A percentile compares a stretch with the other conserved stretches of the same genome.
phyloP scores from a whole-genome alignment of 2,329 filamentous ascomycete species.

The Cyanodermella asteris region DNA sequence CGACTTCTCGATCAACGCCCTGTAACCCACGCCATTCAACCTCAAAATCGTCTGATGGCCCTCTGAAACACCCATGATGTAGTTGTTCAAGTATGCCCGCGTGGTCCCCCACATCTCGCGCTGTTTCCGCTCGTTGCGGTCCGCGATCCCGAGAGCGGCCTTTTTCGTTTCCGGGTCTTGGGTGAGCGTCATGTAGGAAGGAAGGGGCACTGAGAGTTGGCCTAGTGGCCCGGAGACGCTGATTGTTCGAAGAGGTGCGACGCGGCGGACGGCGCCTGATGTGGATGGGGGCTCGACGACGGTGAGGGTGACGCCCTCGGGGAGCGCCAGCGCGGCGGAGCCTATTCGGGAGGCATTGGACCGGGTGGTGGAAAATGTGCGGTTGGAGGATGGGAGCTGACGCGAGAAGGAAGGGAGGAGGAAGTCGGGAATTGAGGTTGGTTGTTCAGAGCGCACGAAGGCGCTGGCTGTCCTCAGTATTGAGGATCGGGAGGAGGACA shows the following conservation, averaged over 20 bases:
- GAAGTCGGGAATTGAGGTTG: constrained; percentile 39
- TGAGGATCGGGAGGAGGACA: too few species aligned
- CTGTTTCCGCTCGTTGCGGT: constrained; percentile 49
- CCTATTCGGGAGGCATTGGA: constrained; percentile 62
- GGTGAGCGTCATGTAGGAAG: constrained; percentile 51
- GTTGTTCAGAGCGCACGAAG: too few species aligned
- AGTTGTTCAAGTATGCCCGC: constrained; percentile 72
- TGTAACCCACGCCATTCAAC: constrained; percentile 86
- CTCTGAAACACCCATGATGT: constrained; percentile 86
- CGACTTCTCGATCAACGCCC: constrained; percentile 62
- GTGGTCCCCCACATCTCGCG: constrained; percentile 97
- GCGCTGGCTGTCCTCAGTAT: too few species aligned
- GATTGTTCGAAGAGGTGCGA: constrained; percentile 42
- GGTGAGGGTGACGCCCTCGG: constrained; percentile 58
- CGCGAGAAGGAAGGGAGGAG: constrained; percentile 47
- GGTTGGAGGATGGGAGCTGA: constrained; percentile 16
- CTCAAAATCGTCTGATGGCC: constrained; percentile 85
- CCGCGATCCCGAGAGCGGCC: constrained; percentile 45
- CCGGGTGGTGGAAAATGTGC: constrained; percentile 51
- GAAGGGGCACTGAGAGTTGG: constrained; percentile 56
- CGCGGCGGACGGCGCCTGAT: constrained; percentile 37
- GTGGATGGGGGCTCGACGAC: constrained; percentile 40
- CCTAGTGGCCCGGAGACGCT: constrained; percentile 67
- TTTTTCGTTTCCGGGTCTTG: constrained; percentile 42
- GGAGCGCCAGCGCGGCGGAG: constrained; percentile 55